Base-by-base conservation (phyloP, 371 early-diverging fungal genomes). In the Entomophthora muscae region DNA sequence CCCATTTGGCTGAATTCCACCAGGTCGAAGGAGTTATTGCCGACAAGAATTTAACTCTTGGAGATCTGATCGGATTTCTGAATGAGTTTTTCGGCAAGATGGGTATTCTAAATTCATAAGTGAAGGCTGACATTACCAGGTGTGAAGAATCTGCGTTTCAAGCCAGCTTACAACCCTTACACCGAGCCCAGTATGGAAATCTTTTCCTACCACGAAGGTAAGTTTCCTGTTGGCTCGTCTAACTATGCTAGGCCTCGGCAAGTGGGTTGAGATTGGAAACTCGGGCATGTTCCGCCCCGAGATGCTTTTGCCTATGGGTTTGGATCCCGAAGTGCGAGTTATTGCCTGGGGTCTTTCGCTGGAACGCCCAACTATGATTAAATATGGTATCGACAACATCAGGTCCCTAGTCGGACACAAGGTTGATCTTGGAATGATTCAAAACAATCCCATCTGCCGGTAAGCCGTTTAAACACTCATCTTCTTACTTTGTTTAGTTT, bases 101-200 rank as follows among this genome's bases (percentile, higher is more conserved):
- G 83, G 98, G 95, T 70, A 76, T 71, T 65, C 61, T 59, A n/a
- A 52, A 22, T 17, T 24, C 26, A 29, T 1, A 56, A 29, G 26
- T 5, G 3, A 59, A 13, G 5, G 23, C 22, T 29, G 17, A 42
- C 42, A 10, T 17, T 42, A 31, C 29, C 66, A 76, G 77, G 84
- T 52, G 83, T 95, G 66, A 80, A 83, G 53, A 90, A 93, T 69
- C 85, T 99, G 62, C 89, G 94, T 67, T 99, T 98, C 88, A 99
- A 99, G 84, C 99, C 99, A 52, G 95, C 99, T 13, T 99, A 93
- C 80, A 99, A 99, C 77, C 99, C 99, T 62, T 99, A 99, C 80
- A 99, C 99, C 42, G 99, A 99, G 76, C 99, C 99, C 53, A 89
- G 89, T 66, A 89, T 99, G 96, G 99, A 99, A 72, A 95, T 99